These are phyloP conservation scores for Trypanosoma theileri DNA, from an alignment of 208 protist genomes.

Conservation along the genomic window DNA sequence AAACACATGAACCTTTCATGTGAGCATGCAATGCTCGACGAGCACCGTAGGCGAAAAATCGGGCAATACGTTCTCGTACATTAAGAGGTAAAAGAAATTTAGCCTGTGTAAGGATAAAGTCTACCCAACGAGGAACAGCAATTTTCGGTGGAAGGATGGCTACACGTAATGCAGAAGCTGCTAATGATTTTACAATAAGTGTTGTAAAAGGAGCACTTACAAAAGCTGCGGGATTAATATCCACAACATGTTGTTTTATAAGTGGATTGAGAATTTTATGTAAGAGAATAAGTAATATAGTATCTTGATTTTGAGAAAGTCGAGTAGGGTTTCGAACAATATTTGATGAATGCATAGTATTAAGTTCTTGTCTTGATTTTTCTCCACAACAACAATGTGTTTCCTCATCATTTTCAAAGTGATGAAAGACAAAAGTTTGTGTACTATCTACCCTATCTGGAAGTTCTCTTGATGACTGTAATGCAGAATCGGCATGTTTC, in stretches of 20 bases:
- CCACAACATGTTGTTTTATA: slow-evolving; percentile 5
- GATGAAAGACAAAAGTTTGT: slow-evolving; percentile 68
- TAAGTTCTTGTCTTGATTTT: slow-evolving; percentile 49
- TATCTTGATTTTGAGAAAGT: slow-evolving; percentile 47
- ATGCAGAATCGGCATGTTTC: not conserved
- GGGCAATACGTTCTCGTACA: slow-evolving; percentile 58
- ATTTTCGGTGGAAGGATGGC: slow-evolving; percentile 66
- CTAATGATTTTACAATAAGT: slow-evolving; percentile 57
- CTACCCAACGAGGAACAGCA: slow-evolving; percentile 79
- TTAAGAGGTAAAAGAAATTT: slow-evolving; percentile 63
- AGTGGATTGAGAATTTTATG: slow-evolving; percentile 36
- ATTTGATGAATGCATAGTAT: slow-evolving; percentile 37
- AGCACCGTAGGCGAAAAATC: slow-evolving; percentile 80
- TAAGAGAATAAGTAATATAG: slow-evolving; percentile 77
- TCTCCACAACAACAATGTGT: slow-evolving; percentile 54
- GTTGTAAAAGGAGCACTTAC: slow-evolving; percentile 54
- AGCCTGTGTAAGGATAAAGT: slow-evolving; percentile 73
- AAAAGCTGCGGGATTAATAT: slow-evolving; percentile 31
- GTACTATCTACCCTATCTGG: not conserved
- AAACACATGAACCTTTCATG: slow-evolving; percentile 56
- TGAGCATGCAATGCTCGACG: slow-evolving; percentile 63
- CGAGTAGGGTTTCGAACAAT: slow-evolving; percentile 47
- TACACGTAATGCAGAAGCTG: slow-evolving; percentile 78
- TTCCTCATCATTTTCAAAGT: slow-evolving; percentile 62
- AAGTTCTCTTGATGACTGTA: not conserved